Evolutionary conservation across 1,284 basidiomycete genomes (phyloP), one percentile per base, ranked within the genome.

Genomic region (Athelia psychrophila): DNA sequence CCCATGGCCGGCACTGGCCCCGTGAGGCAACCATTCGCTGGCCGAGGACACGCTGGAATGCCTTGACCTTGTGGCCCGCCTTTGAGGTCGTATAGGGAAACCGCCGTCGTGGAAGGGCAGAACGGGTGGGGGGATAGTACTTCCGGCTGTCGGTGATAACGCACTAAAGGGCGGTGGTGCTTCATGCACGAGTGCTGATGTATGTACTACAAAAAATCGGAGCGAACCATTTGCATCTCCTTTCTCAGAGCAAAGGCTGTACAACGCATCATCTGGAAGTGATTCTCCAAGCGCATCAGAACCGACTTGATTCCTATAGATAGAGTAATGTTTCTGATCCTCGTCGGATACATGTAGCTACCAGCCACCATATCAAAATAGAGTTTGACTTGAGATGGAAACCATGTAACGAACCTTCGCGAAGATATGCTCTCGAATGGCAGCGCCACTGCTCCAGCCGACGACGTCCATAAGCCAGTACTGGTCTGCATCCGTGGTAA

Each of bases 221-320:
- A 95, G 80, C 18, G 79, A 80, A 16, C 89, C 91, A 58, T 77
- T 83, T 19, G 80, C 74, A 64, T 94, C 91, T 40, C 89, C 91
- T 22, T 81, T 72, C 33, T 81, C 77, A 52, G 77, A 75, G 64
- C 91, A 93, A n/a, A 93, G 73, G 16, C 81, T 77, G 58, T 88
- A 80, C 3, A 96, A 71, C 52, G 74, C 73, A 20, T 90, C 84
- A 56, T 88, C 82, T 3, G 78, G 70, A 24, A 95, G 69, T 3
- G 91, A 81, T 15, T 83, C 82, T 3, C 88, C 83, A 47, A 88
- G 79, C 16, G 89, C 87, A 58, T 78, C 84, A 24, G 81, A 79
- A 50, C 88, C 91, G 58, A 95, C 86, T 66, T 93, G 88, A 0
- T 93, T 95, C 47, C 83, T 84, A 72, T 90, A 93, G 51, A 96